A percentile compares a stretch with the other conserved stretches of the same genome.
These are phyloP conservation scores for Saccharomyces mikatae DNA, from an alignment of 805 yeast genomes.

Conservation along the genomic window DNA sequence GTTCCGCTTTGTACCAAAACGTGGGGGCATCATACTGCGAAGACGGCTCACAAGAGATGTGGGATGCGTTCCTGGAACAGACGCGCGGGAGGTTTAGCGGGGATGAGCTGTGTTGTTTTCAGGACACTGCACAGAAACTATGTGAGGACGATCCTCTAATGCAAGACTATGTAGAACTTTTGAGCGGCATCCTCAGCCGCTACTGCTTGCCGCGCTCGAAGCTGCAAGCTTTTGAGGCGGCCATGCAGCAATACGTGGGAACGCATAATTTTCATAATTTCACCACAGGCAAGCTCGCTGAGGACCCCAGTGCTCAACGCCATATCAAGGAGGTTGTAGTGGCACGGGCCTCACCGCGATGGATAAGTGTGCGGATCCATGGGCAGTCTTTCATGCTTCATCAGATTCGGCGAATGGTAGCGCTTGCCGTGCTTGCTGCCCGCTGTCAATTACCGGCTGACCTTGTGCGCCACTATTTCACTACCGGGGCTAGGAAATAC, in stretches of 20 bases:
- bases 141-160: conserved; percentile 30
- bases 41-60: conserved; percentile 20
- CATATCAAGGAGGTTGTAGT: conserved; percentile 67
- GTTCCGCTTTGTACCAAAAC: conserved; percentile 48
- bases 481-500: conserved; percentile 48
- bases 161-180: conserved; percentile 32
- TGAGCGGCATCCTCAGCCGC: conserved; percentile 49
- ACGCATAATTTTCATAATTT: conserved; percentile 82
- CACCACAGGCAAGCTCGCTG: conserved; percentile 59
- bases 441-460: conserved; percentile 67
- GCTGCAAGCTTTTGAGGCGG: conserved; percentile 48
- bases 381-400: conserved; percentile 95
- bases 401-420: conserved; percentile 90
- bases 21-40: conserved; percentile 19
- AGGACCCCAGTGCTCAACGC: conserved; percentile 69
- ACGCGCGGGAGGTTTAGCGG: conserved; percentile 22
- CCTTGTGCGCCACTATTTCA: conserved; percentile 63
- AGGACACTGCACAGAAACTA: neutral
- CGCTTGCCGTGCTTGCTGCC: conserved; percentile 71
- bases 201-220: conserved; percentile 54
- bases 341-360: conserved; percentile 78
- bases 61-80: conserved; percentile 42
- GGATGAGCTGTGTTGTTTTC: conserved; percentile 2
- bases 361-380: conserved; percentile 84
- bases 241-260: conserved; percentile 63